These are phyloP conservation scores for Colletotrichum zoysiae DNA, from an alignment of 2,329 filamentous ascomycete genomes.

Conservation along the genomic window DNA sequence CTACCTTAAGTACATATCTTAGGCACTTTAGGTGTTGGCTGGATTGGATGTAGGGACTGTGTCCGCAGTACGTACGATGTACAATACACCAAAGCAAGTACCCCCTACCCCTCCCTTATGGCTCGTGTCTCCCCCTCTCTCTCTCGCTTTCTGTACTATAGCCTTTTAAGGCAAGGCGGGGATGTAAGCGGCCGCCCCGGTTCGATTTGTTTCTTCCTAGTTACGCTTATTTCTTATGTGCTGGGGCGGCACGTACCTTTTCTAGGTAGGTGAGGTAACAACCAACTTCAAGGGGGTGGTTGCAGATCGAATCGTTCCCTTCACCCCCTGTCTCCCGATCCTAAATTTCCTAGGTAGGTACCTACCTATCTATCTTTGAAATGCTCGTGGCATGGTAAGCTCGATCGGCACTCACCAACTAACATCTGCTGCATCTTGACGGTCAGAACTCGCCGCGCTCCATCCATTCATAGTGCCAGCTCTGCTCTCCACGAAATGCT, in stretches of 20 bases:
- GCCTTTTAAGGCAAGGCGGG: slow-evolving; percentile 1
- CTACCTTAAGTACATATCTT: not conserved
- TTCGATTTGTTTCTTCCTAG: slow-evolving; percentile 17
- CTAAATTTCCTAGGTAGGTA: not conserved
- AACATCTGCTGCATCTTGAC: not conserved
- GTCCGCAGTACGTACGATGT: not conserved
- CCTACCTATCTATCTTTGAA: no score
- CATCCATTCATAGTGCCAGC: not conserved
- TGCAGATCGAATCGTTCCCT: slow-evolving; percentile 28
- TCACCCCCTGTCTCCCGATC: not conserved
- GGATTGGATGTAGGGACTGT: not conserved
- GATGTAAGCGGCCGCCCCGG: slow-evolving; percentile 17
- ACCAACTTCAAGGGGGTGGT: not conserved
- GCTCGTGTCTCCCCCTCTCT: not conserved
- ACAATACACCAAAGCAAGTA: no score
- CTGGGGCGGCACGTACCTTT: not conserved
- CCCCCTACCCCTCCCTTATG: no score
- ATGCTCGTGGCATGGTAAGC: no score
- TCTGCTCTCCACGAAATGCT: slow-evolving; percentile 7
- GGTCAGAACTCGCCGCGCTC: not conserved
- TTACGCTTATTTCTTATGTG: slow-evolving; percentile 36
- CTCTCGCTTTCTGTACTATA: not conserved
- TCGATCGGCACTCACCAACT: not conserved
- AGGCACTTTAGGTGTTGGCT: no score
- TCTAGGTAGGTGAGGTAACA: not conserved